phyloP scores from a whole-genome alignment of 768 basidiomycete genomes.

The Kwoniella newhampshirensis region DNA sequence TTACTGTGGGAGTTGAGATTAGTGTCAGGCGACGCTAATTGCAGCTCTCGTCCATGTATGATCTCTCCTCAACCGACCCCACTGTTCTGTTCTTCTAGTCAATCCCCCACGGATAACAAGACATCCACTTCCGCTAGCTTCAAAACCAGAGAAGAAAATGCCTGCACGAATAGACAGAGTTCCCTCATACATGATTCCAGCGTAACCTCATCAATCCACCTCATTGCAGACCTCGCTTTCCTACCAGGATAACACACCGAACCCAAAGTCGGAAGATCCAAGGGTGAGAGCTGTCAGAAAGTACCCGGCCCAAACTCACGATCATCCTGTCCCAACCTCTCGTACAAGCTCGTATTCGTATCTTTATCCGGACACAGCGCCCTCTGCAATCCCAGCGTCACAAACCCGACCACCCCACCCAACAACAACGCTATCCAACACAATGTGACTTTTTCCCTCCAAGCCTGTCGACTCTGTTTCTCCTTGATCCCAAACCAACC shows the following conservation, averaged over 20 bases:
- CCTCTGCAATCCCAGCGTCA: slow-evolving; percentile 89
- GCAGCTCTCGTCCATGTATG: neutral
- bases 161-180: no score
- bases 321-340: slow-evolving; percentile 35
- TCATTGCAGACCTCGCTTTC: no score
- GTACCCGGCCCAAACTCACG: slow-evolving; percentile 27
- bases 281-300: no score
- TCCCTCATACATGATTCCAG: neutral
- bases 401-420: slow-evolving; percentile 79
- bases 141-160: no score
- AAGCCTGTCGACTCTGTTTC: slow-evolving; percentile 75
- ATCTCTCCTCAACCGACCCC: no score
- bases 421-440: slow-evolving; percentile 80
- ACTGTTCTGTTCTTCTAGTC: no score
- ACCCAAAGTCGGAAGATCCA: no score
- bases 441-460: slow-evolving; percentile 94
- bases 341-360: slow-evolving; percentile 21
- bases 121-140: no score
- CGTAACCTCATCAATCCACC: neutral
- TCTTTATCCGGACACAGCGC: slow-evolving; percentile 75
- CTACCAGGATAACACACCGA: no score
- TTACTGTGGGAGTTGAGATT: slow-evolving; percentile 56
- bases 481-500: slow-evolving; percentile 79
- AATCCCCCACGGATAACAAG: no score
- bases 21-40: neutral